Evolutionary conservation across 768 basidiomycete species (phyloP), one percentile per base, ranked within the genome.

Genomic region (Mycena metata): DNA sequence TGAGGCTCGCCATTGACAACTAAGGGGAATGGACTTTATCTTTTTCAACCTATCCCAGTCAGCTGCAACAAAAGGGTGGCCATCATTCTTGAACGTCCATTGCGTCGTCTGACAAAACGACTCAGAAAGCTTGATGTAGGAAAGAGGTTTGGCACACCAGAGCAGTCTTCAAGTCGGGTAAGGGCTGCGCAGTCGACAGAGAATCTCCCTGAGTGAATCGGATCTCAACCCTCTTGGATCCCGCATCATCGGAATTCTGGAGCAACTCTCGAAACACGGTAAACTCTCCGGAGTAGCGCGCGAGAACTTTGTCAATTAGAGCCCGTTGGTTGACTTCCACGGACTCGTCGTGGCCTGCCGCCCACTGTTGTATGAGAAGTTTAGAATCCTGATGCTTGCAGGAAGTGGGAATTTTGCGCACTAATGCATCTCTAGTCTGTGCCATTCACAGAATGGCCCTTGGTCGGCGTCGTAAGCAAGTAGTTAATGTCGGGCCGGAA

Each of bases 301-400:
- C 96, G 23, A 99, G 89, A 24, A 99, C 95, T 81, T 96, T 98
- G 84, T 98, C 96, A 60, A 98, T 97, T 64, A 98, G 83, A n/a
- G 96, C 96, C 21, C 96, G 88, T 77, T 97, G 96, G 78, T 97
- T 97, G 51, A 97, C 96, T 79, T 96, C 92, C 0, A 96, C 91
- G 0, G 91, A 87, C 74, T 94, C 93, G 74, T 94, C 93, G 70
- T 90, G 84, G 19, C 92, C 93, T 64, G 76, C 79, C 45, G 80
- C 84, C 86, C 85, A 87, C 86, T 87, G 64, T 23, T 35, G 30
- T 26, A 41, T n/a, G 46, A 21, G 7, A 17, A n/a, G 43, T 36
- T 60, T 30, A 60, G 51, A 12, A 13, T 24, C 30, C 30, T 30
- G 6, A 30, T 30, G 26, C 30, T 12, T 26, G 56, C 73, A 69